Conservation (phyloP, 108 stramenopile species). For the Nitzschia inconspicua region DNA sequence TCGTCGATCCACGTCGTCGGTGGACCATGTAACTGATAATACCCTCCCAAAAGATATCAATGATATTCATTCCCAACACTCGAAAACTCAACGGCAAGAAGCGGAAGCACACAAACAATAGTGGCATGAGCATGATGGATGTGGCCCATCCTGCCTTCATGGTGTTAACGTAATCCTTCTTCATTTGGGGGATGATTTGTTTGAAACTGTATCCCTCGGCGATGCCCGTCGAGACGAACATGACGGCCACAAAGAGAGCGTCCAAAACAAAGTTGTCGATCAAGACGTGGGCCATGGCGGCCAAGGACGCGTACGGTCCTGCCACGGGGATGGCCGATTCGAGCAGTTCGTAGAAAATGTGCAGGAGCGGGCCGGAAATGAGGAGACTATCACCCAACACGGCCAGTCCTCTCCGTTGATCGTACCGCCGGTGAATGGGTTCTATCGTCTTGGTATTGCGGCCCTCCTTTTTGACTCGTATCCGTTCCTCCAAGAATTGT, state of each 20-base stretch:
- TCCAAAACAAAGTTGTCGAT: constrained; percentile 64
- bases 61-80: constrained; percentile 68
- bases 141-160: constrained; percentile 63
- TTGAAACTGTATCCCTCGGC: constrained; percentile 51
- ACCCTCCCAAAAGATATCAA: constrained; percentile 74
- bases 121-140: constrained; percentile 48
- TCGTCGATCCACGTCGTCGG: too few species aligned
- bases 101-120: constrained; percentile 68
- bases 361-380: constrained; percentile 66
- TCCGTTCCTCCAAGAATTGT: constrained; percentile 24
- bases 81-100: constrained; percentile 69
- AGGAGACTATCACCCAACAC: constrained; percentile 53
- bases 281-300: constrained; percentile 56
- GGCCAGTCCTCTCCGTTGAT: constrained; percentile 52
- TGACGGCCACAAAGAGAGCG: constrained; percentile 59
- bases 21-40: constrained; percentile 69
- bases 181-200: constrained; percentile 39
- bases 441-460: constrained; percentile 1
- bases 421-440: constrained; percentile 21
- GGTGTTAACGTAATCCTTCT: constrained; percentile 44
- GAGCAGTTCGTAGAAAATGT: constrained; percentile 60
- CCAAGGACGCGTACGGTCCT: constrained; percentile 28
- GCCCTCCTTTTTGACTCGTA: neutral
- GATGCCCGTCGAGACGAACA: constrained; percentile 50
- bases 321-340: constrained; percentile 56